Base-by-base conservation (phyloP, 73 alveolate genomes). In the Uronychia binucleata region DNA sequence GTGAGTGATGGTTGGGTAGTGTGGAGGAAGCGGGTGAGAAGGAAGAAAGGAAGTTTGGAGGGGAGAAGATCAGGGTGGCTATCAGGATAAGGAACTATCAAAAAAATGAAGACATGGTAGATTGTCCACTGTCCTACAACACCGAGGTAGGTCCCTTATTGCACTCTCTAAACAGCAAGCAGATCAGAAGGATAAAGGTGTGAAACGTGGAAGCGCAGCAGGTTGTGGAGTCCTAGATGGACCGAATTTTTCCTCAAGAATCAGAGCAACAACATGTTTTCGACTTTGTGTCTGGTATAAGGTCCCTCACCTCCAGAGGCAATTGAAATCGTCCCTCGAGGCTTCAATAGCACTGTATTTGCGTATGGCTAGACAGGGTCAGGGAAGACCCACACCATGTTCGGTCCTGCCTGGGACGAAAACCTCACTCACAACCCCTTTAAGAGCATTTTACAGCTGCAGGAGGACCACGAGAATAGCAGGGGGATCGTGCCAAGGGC, bases 351-450 rank as follows among this genome's bases (percentile, higher is more conserved):
- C 77, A 89, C 94, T 0, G 59, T 89, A 0, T 89, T 89, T 76
- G 94, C 94, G 28, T 89, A 84, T 89, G 94, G 94, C 1, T 80
- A 89, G 60, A 89, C 94, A 25, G 94, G 94, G 30, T 75, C 92
- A 26, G 94, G 94, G 34, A 89, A 89, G 77, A 85, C 94, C 0
- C 83, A 60, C 29, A 85, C 94, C 0, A 89, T 89, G 77, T 89
- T 89, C 59, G 94, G 94, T 5, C 80, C 81, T 33, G 86, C 80
- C 59, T 82, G 67, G 67, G 67, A 46, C 19, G 67, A 46, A 46
- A 46, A 46, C 19, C 19, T 46, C 19, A 46, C 19, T 5, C 5
- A 5, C 67, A 46, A 46, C 19, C 67, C n/a, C n/a, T 46, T 46
- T 19, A 46, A 46, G 19, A 11, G n/a, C 5, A 46, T 46, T 11